Evolutionary conservation across 176 grass and related monocot species (phyloP).

Genomic region (Raddia distichophylla): DNA sequence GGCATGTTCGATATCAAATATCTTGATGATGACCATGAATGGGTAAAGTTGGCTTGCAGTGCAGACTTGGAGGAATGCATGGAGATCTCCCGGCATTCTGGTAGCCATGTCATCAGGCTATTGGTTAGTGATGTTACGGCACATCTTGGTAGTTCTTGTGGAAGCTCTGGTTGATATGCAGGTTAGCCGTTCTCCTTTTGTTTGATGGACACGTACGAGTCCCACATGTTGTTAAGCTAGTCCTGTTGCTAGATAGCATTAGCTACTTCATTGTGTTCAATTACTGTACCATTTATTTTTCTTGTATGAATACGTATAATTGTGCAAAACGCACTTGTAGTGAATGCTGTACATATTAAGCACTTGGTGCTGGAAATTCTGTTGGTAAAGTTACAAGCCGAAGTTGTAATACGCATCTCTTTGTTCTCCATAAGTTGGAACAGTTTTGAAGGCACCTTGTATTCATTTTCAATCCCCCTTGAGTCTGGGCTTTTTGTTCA

Average conservation of each 20-base stretch:
- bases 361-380: constrained; percentile 40
- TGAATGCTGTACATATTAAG: constrained; percentile 57
- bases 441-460: constrained; percentile 25
- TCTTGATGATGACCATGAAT: constrained; percentile 93
- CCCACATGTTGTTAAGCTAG: constrained; percentile 39
- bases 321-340: constrained; percentile 35
- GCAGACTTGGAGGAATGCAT: constrained; percentile 94
- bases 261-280: constrained; percentile 46
- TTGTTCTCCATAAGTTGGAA: constrained; percentile 4
- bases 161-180: constrained; percentile 62
- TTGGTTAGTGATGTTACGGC: constrained; percentile 58
- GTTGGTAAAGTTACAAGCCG: constrained; percentile 16
- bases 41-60: constrained; percentile 80
- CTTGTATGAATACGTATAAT: constrained; percentile 39
- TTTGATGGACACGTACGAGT: constrained; percentile 7
- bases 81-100: constrained; percentile 67
- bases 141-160: constrained; percentile 81
- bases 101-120: constrained; percentile 75
- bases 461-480: background rate
- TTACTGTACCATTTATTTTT: constrained; percentile 39
- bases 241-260: constrained; percentile 52
- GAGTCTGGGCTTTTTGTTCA: background rate
- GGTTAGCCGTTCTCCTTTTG: background rate
- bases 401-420: constrained; percentile 36
- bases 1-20: constrained; percentile 88